phyloP scores from a whole-genome alignment of 2,329 filamentous ascomycete species.

The Aureobasidium subglaciale region DNA sequence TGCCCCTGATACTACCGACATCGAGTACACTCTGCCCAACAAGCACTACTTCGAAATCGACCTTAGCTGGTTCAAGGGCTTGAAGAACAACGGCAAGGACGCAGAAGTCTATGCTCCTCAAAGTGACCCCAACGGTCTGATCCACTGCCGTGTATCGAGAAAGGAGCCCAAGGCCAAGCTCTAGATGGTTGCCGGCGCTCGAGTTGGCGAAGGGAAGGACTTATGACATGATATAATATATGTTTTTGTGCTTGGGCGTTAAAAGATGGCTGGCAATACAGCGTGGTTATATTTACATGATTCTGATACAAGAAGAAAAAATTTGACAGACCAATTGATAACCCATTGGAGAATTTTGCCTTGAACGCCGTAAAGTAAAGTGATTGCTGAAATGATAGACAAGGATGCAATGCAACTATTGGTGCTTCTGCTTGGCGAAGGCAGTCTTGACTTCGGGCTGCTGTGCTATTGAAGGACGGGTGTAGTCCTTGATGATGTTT shows the following conservation, averaged over 20 bases:
- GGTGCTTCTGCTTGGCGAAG: slow-evolving; percentile 9
- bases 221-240: not conserved
- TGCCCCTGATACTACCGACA: slow-evolving; percentile 62
- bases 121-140: slow-evolving; percentile 86
- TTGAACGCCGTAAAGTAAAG: slow-evolving; percentile 16
- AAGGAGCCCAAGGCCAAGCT: slow-evolving; percentile 36
- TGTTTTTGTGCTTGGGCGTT: not conserved
- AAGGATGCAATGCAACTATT: not conserved
- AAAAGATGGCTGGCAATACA: slow-evolving; percentile 11
- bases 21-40: slow-evolving; percentile 84
- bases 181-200: slow-evolving; percentile 20
- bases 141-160: slow-evolving; percentile 81
- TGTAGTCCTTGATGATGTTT: slow-evolving; percentile 60
- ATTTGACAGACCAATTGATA: not conserved
- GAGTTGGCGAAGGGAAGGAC: not conserved
- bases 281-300: slow-evolving; percentile 9
- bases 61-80: slow-evolving; percentile 89
- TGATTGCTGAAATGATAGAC: not conserved
- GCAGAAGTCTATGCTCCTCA: slow-evolving; percentile 95
- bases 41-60: slow-evolving; percentile 99
- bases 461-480: slow-evolving; percentile 11
- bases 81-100: slow-evolving; percentile 92
- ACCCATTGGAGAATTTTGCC: slow-evolving; percentile 13
- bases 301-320: slow-evolving; percentile 1
- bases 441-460: slow-evolving; percentile 15